These are phyloP conservation scores for Forsythia suspensa DNA, from an alignment of 257 asterid genomes.

Conservation along the genomic window DNA sequence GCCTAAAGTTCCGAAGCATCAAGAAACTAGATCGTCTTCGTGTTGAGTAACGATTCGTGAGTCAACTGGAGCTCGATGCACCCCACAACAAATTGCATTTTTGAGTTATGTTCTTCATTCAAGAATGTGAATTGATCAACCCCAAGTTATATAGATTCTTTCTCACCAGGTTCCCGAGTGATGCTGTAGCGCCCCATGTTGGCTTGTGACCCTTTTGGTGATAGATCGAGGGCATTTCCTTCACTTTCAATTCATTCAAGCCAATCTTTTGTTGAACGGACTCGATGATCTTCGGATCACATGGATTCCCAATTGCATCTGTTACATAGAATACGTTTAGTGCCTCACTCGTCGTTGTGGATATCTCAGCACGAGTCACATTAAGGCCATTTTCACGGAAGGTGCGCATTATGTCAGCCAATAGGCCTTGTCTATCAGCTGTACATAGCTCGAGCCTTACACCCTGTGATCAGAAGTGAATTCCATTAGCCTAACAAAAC, in stretches of 20 bases:
- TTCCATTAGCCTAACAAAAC: background rate
- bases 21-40: too few relatives aligned
- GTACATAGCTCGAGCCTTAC: conserved; percentile 80
- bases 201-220: conserved; percentile 45
- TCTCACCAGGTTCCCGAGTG: conserved; percentile 76
- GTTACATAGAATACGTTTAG: conserved; percentile 78
- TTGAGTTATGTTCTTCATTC: conserved; percentile 13
- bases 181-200: conserved; percentile 52
- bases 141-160: conserved; percentile 86
- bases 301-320: conserved; percentile 59
- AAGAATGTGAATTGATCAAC: conserved; percentile 66
- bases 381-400: conserved; percentile 88
- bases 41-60: background rate
- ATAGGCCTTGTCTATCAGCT: conserved; percentile 56
- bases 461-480: conserved; percentile 51
- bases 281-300: conserved; percentile 60
- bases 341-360: conserved; percentile 55
- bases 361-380: conserved; percentile 80
- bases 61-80: background rate
- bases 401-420: conserved; percentile 81
- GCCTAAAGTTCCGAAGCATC: too few relatives aligned
- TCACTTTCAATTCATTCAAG: conserved; percentile 59
- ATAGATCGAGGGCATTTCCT: conserved; percentile 60
- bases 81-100: background rate
- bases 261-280: conserved; percentile 70